phyloP scores from a whole-genome alignment of 2,329 filamentous ascomycete species.

The Capronia coronata region DNA sequence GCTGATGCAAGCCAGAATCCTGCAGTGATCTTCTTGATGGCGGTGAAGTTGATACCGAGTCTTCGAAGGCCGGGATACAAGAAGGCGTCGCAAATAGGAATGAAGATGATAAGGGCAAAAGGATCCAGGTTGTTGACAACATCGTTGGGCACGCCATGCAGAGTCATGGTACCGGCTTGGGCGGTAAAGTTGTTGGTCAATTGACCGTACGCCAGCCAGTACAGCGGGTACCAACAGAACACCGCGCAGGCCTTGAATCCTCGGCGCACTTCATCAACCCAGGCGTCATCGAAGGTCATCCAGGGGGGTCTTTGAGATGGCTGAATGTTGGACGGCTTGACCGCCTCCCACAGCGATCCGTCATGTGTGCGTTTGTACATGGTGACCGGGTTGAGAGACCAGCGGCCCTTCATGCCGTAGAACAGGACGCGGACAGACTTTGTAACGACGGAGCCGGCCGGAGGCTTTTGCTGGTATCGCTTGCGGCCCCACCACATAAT shows the following conservation, averaged over 20 bases:
- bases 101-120: constrained; percentile 51
- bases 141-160: constrained; percentile 52
- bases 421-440: constrained; percentile 58
- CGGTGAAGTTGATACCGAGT: constrained; percentile 49
- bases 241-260: constrained; percentile 63
- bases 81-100: constrained; percentile 32
- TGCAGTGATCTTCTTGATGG: constrained; percentile 49
- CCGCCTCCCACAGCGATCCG: constrained; percentile 57
- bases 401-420: constrained; percentile 49
- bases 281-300: constrained; percentile 78
- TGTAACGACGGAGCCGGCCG: constrained; percentile 63
- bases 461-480: constrained; percentile 57
- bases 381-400: constrained; percentile 50
- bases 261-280: constrained; percentile 71
- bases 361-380: constrained; percentile 46
- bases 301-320: constrained; percentile 52
- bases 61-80: constrained; percentile 55
- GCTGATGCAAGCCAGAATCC: constrained; percentile 51
- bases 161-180: constrained; percentile 53
- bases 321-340: constrained; percentile 58
- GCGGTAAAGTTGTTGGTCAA: constrained; percentile 38
- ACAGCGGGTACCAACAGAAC: constrained; percentile 48
- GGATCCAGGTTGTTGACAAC: constrained; percentile 55
- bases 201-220: constrained; percentile 55
- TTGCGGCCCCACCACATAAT: constrained; percentile 56